These are phyloP conservation scores for Acacia concinna DNA, from an alignment of 331 rosid genomes.

Conservation along the genomic window DNA sequence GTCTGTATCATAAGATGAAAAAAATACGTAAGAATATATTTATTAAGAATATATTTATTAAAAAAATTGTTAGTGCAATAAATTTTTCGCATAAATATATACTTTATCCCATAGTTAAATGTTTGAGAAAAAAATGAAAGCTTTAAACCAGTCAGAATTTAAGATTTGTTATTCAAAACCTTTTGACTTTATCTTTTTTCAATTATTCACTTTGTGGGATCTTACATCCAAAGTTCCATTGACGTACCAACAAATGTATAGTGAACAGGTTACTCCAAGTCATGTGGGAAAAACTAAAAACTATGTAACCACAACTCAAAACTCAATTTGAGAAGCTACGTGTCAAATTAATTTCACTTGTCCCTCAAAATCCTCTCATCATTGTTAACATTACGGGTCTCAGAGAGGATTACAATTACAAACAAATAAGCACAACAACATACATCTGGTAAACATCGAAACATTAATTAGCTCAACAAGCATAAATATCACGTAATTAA, in stretches of 20 bases:
- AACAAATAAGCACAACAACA: constrained; percentile 43
- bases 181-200: background rate
- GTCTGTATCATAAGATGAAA: too few species aligned
- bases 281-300: background rate
- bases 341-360: constrained; percentile 41
- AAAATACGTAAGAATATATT: too few species aligned
- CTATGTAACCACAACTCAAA: background rate
- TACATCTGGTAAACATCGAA: constrained; percentile 42
- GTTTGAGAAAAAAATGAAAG: too few species aligned
- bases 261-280: background rate
- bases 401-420: constrained; percentile 43
- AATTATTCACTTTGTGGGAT: too few species aligned
- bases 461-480: constrained; percentile 28
- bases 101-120: too few species aligned
- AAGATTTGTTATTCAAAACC: background rate
- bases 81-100: too few species aligned
- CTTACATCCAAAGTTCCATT: background rate
- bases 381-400: constrained; percentile 46
- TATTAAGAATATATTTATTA: too few species aligned
- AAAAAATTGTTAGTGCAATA: too few species aligned
- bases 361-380: constrained; percentile 49
- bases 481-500: background rate
- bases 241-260: background rate
- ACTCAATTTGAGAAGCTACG: background rate
- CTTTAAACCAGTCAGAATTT: background rate